These are phyloP conservation scores for Liriodendron chinense DNA, from an alignment of 164 flowering plant species.

Conservation along the genomic window DNA sequence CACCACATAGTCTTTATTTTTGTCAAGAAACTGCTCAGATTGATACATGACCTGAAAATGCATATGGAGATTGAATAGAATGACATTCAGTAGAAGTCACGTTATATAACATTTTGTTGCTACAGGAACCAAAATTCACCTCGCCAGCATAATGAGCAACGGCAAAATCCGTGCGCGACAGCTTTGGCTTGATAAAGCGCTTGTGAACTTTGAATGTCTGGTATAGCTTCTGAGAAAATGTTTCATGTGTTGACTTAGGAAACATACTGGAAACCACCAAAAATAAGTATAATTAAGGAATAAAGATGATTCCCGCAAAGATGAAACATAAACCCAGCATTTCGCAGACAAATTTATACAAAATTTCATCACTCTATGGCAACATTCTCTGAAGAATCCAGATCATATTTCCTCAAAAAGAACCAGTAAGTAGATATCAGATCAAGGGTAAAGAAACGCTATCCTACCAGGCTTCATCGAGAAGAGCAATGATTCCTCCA, in stretches of 20 bases:
- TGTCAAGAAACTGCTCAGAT: slow-evolving; percentile 85
- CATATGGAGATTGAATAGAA: slow-evolving; percentile 10
- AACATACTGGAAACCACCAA: slow-evolving; percentile 63
- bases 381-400: background rate
- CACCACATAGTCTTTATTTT: slow-evolving; percentile 92
- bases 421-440: background rate
- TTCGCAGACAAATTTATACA: background rate
- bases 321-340: background rate
- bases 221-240: slow-evolving; percentile 81
- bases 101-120: background rate
- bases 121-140: slow-evolving; percentile 34
- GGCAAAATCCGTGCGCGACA: slow-evolving; percentile 69
- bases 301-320: background rate
- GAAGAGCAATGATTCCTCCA: slow-evolving; percentile 80
- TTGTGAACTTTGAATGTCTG: slow-evolving; percentile 74
- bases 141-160: slow-evolving; percentile 95
- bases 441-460: slow-evolving; percentile 3
- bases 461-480: slow-evolving; percentile 89
- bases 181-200: slow-evolving; percentile 82
- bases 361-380: background rate
- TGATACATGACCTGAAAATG: slow-evolving; percentile 76
- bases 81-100: background rate
- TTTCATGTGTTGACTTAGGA: slow-evolving; percentile 91
- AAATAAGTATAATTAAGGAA: background rate
- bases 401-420: background rate